Evolutionary conservation across 352 stramenopile genomes (phyloP).

Genomic region (Pythium vanterpoolii): DNA sequence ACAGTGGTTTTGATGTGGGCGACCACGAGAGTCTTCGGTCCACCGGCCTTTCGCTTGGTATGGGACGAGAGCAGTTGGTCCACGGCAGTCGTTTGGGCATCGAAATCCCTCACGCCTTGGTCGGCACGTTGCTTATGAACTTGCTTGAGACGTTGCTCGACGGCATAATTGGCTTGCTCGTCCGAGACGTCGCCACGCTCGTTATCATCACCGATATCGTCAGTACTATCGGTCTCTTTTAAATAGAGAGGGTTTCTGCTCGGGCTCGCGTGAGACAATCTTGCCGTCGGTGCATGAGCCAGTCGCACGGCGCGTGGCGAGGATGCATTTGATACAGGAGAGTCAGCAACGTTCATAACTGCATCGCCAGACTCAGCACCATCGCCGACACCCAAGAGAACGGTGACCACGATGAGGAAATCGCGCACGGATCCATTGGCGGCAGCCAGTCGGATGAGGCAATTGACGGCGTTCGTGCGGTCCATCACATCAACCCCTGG

Average conservation of each 20-base stretch:
- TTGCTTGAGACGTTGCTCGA: slow-evolving; percentile 25
- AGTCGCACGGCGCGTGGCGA: not conserved
- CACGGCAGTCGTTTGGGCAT: slow-evolving; percentile 16
- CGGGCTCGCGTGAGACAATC: not conserved
- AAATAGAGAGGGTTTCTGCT: not conserved
- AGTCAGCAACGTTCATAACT: not conserved
- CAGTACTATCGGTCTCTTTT: slow-evolving; percentile 7
- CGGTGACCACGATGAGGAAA: slow-evolving; percentile 48
- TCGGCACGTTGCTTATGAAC: slow-evolving; percentile 26
- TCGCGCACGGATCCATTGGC: slow-evolving; percentile 48
- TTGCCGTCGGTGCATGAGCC: not conserved
- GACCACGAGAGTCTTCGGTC: slow-evolving; percentile 8
- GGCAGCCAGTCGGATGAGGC: slow-evolving; percentile 49
- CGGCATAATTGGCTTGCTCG: slow-evolving; percentile 8
- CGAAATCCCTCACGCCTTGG: slow-evolving; percentile 10
- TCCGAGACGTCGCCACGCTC: slow-evolving; percentile 15
- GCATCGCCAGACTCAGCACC: not conserved
- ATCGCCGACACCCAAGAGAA: slow-evolving; percentile 51
- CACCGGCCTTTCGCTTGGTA: slow-evolving; percentile 12
- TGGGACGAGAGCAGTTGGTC: slow-evolving; percentile 16
- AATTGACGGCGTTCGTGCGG: slow-evolving; percentile 48
- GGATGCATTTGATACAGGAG: not conserved
- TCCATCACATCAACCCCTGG: slow-evolving; percentile 9
- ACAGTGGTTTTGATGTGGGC: slow-evolving; percentile 7
- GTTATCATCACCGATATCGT: slow-evolving; percentile 12